A percentile compares a stretch with the other conserved stretches of the same genome.
phyloP scores from a whole-genome alignment of 192 early-diverging fungal species.

The Backusella tuberculispora region DNA sequence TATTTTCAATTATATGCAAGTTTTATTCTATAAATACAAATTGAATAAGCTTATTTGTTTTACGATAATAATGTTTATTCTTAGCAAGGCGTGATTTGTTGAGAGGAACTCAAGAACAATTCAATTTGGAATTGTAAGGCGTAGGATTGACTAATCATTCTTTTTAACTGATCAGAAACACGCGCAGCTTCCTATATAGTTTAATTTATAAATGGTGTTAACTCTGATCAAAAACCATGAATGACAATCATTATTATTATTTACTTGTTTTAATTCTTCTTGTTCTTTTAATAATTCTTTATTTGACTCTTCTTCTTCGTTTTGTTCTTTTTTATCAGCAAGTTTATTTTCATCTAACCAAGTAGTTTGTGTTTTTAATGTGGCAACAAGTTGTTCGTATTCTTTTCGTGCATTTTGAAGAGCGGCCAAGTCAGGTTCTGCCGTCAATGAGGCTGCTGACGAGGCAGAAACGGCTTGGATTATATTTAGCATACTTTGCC shows the following conservation, averaged over 20 bases:
- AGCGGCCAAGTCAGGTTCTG: slow-evolving; percentile 25
- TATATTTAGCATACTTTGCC: slow-evolving; percentile 29
- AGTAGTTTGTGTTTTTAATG: slow-evolving; percentile 1
- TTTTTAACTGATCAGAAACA: slow-evolving; percentile 22
- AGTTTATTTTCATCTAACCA: slow-evolving; percentile 19
- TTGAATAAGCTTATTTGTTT: too few species aligned
- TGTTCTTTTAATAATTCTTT: slow-evolving; percentile 17
- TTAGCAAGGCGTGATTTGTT: not conserved
- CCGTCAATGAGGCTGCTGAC: slow-evolving; percentile 19
- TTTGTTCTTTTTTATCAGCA: not conserved
- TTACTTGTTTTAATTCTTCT: slow-evolving; percentile 18
- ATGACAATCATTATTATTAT: not conserved
- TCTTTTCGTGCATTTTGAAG: slow-evolving; percentile 28
- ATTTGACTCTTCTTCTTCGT: not conserved
- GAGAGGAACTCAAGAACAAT: slow-evolving; percentile 29
- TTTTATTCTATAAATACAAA: too few species aligned
- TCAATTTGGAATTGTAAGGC: slow-evolving; percentile 39
- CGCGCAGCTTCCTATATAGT: slow-evolving; percentile 14
- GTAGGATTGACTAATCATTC: slow-evolving; percentile 30
- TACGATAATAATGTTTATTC: not conserved
- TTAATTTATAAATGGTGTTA: not conserved
- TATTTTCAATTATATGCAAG: too few species aligned
- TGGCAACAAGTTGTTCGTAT: slow-evolving; percentile 22
- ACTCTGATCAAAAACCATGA: not conserved
- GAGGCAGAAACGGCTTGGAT: slow-evolving; percentile 21